Percentiles rank a stretch among this genome's conserved stretches.
phyloP scores from a whole-genome alignment of 768 basidiomycete species.

The Pleurotus ostreatus region DNA sequence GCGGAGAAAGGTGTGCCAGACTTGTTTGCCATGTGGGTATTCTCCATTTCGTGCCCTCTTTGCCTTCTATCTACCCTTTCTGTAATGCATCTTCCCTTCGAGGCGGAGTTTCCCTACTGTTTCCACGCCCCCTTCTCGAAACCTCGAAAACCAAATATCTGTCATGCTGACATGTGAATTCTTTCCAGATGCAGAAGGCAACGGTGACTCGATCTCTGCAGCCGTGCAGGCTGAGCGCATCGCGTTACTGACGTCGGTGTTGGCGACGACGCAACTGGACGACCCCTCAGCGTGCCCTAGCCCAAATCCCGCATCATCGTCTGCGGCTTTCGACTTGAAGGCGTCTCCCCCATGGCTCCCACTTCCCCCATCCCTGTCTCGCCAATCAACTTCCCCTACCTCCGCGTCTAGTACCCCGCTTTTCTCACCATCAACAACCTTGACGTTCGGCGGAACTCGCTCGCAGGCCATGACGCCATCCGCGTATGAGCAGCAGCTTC shows the following conservation, averaged over 20 bases:
- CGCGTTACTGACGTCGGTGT: slow-evolving; percentile 70
- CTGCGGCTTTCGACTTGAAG: neutral
- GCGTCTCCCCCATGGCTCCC: no score
- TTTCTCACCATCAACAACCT: slow-evolving; percentile 8
- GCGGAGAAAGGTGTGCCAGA: slow-evolving; percentile 85
- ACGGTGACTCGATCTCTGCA: slow-evolving; percentile 82
- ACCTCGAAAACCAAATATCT: no score
- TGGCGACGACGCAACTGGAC: slow-evolving; percentile 41
- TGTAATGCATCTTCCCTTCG: neutral
- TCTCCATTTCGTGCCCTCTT: slow-evolving; percentile 8
- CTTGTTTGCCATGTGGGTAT: slow-evolving; percentile 74
- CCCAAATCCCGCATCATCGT: neutral
- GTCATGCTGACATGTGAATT: neutral
- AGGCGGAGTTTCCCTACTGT: neutral
- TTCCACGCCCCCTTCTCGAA: neutral
- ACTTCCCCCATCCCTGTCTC: neutral
- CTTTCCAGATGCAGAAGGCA: slow-evolving; percentile 73
- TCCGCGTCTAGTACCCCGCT: slow-evolving; percentile 15
- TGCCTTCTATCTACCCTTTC: neutral
- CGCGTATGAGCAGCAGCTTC: slow-evolving; percentile 35
- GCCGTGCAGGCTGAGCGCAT: slow-evolving; percentile 85
- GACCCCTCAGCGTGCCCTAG: neutral
- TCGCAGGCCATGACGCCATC: slow-evolving; percentile 46
- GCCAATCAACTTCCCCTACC: slow-evolving; percentile 11
- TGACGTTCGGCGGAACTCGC: slow-evolving; percentile 23